A percentile compares a stretch with the other conserved stretches of the same genome.
phyloP scores from a whole-genome alignment of 768 basidiomycete genomes.

The Trametopsis cervina region DNA sequence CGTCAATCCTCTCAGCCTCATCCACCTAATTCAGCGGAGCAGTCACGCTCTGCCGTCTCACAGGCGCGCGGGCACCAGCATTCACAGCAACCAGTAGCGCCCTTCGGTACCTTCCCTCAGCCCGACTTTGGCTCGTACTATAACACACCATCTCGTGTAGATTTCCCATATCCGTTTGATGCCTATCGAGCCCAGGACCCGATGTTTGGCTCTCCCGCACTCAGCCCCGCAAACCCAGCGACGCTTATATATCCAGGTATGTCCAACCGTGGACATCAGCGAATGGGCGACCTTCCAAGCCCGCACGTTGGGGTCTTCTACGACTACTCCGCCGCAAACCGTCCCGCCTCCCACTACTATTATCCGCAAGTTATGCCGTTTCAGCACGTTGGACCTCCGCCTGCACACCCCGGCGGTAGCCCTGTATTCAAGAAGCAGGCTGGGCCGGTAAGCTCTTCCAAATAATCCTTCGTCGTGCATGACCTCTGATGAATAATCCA shows the following conservation, averaged over 20 bases:
- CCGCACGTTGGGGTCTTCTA: constrained; percentile 53
- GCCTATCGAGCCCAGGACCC: constrained; percentile 47
- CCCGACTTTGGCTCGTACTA: constrained; percentile 59
- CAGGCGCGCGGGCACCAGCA: constrained; percentile 36
- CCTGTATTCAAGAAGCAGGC: constrained; percentile 43
- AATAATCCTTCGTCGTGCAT: too few relatives aligned
- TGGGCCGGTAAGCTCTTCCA: too few relatives aligned
- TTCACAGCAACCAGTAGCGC: constrained; percentile 37
- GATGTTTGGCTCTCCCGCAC: constrained; percentile 40
- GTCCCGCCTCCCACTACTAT: constrained; percentile 52
- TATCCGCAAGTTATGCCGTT: constrained; percentile 52
- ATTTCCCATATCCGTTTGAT: constrained; percentile 38
- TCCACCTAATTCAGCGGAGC: constrained; percentile 15
- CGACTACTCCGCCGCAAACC: constrained; percentile 43
- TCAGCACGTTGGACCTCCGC: constrained; percentile 45
- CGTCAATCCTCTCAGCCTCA: too few relatives aligned
- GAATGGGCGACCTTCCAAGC: constrained; percentile 33
- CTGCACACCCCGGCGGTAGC: not conserved
- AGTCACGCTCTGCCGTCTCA: constrained; percentile 25
- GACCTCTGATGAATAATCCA: too few relatives aligned
- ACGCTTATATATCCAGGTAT: constrained; percentile 44
- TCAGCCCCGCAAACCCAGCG: constrained; percentile 34
- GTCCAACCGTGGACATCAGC: constrained; percentile 35
- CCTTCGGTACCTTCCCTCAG: constrained; percentile 45
- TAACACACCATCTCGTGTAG: constrained; percentile 38